Percentiles rank a stretch among this genome's conserved stretches.
Conservation (phyloP, 305 asterid species). For the Solanum aculeatissimum region DNA sequence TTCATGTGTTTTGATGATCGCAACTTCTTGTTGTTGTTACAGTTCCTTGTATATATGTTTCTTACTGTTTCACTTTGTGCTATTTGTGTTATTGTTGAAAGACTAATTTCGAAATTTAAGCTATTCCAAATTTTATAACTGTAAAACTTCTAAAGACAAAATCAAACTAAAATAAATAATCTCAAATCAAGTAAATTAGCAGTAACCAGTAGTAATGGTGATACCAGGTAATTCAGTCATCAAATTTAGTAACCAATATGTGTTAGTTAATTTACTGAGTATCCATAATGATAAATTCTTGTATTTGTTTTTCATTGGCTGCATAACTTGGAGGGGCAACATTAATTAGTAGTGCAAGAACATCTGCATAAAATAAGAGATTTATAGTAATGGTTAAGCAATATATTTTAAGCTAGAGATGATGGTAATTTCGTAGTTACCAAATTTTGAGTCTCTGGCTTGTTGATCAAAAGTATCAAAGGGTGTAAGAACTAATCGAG, state of each 20-base stretch:
- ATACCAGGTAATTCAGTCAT: no score
- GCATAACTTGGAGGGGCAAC: neutral
- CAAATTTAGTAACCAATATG: no score
- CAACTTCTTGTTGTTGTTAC: no score
- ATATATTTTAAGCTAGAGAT: neutral
- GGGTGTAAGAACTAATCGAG: neutral
- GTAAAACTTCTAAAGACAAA: no score
- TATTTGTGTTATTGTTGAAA: neutral
- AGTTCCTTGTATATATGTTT: no score
- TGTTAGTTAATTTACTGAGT: neutral
- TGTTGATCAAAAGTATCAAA: neutral
- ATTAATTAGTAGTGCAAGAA: neutral
- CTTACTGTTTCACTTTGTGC: no score
- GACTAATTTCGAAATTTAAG: neutral
- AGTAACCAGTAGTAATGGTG: no score
- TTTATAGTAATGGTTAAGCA: neutral
- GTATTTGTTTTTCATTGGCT: neutral
- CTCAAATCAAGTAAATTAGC: no score
- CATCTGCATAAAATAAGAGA: neutral
- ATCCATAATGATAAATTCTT: neutral
- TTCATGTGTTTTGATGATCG: no score
- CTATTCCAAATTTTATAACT: neutral
- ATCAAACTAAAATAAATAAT: no score
- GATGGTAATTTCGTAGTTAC: neutral
- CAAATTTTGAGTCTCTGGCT: neutral